Evolutionary conservation across 805 yeast genomes (phyloP), one percentile per base, ranked within the genome.

Genomic region (Candida fluviatilis): DNA sequence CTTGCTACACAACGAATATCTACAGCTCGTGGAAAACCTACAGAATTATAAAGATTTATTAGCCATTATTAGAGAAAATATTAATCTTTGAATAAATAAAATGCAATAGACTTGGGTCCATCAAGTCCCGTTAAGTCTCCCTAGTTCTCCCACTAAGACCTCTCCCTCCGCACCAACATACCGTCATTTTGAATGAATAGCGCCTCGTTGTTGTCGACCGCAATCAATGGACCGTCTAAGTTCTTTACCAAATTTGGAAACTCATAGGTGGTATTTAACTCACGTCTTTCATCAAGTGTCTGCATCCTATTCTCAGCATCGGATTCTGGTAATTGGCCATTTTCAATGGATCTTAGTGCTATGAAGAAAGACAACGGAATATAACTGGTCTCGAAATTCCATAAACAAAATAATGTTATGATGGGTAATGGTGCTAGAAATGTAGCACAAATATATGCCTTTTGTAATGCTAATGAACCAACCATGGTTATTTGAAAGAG

Each of bases 201-300:
- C 6, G 63, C 62, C 25, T 63, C 64, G 21, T 60, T 49, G 1
- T 78, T 78, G 44, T 82, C 88, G 12, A 81, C 66, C 1, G 82
- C 84, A 24, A 90, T 67, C 76, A 95, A 77, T 0, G 98, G 96
- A 0, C 95, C 95, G 47, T 88, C 96, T 32, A 91, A 62, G 4
- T 77, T 75, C 35, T 73, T 76, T 0, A 81, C 70, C 48, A 87
- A 60, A 47, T 77, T 77, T 2, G 96, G 96, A 57, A 86, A 90
- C 33, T 79, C 81, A 50, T 89, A 91, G 5, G 78, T 78, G 47
- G 78, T 83, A 49, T 79, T 70, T 32, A 73, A 53, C 54, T 88
- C 95, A 42, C 95, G 69, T 36, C 80, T 65, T 55, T 87, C 95
- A 55, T 87, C 95, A 26, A 87, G 70, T 0, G 95, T 87, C 43